Percentiles rank a stretch among this genome's conserved stretches.
Conservation (phyloP, 441 rosid species). For the Erodium texanum region DNA sequence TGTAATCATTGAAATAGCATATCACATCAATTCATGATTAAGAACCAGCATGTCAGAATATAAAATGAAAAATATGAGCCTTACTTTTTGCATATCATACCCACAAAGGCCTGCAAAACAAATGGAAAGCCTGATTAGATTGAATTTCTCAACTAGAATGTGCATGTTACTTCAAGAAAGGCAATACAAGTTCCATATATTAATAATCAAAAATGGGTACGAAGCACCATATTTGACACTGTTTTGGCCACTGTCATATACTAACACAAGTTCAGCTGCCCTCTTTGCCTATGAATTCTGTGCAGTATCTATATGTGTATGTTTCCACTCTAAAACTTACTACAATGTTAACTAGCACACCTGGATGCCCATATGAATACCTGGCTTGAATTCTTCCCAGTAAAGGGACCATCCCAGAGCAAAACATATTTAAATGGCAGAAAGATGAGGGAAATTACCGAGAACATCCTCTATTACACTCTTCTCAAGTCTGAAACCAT, state of each 20-base stretch:
- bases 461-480: conserved; percentile 41
- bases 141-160: background rate
- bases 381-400: background rate
- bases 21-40: background rate
- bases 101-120: conserved; percentile 35
- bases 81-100: conserved; percentile 39
- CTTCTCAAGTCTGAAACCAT: conserved; percentile 47
- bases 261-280: too few species aligned
- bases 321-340: background rate
- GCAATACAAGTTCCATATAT: background rate
- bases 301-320: background rate
- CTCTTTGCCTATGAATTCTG: background rate
- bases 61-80: background rate
- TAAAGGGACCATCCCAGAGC: background rate
- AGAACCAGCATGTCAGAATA: background rate
- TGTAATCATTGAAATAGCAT: background rate
- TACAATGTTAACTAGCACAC: background rate
- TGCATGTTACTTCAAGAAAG: background rate
- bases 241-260: too few species aligned
- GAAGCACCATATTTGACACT: too few species aligned
- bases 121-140: conserved; percentile 3
- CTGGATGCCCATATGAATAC: background rate
- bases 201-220: too few species aligned
- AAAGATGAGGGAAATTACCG: conserved; percentile 23
- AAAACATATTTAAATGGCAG: conserved; percentile 1